A percentile compares a stretch with the other conserved stretches of the same genome.
phyloP scores from a whole-genome alignment of 257 asterid species.

The Solanum pennellii region DNA sequence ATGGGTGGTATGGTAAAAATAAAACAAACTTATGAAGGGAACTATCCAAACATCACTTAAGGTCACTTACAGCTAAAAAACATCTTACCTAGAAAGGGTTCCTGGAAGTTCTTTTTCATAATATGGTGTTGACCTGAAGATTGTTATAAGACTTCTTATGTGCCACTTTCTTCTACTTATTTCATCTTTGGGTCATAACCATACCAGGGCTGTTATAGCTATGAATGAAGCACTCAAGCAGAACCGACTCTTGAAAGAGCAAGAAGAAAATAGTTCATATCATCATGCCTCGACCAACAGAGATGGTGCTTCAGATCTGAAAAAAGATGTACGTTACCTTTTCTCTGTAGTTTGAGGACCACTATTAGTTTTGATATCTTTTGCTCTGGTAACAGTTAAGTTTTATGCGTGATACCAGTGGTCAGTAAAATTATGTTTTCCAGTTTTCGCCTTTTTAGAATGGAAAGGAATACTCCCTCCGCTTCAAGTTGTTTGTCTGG shows the following conservation, averaged over 20 bases:
- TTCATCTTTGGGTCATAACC: neutral
- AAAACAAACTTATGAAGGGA: neutral
- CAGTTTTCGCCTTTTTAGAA: neutral
- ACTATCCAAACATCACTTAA: neutral
- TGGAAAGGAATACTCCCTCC: neutral
- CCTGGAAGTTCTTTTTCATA: neutral
- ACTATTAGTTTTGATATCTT: neutral
- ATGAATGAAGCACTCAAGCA: slow-evolving; percentile 95
- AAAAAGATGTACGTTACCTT: slow-evolving; percentile 48
- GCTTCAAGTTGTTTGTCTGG: neutral
- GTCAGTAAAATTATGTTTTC: neutral
- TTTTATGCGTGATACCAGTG: neutral
- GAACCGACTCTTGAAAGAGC: slow-evolving; percentile 52
- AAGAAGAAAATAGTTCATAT: slow-evolving; percentile 43
- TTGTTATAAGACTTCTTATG: neutral
- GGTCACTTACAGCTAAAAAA: neutral
- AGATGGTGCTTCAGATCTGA: slow-evolving; percentile 31
- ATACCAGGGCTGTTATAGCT: slow-evolving; percentile 83
- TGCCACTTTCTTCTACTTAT: neutral
- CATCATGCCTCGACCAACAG: slow-evolving; percentile 33
- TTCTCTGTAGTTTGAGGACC: neutral
- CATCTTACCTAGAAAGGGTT: neutral
- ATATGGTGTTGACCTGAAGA: neutral
- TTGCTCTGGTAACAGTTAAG: neutral
- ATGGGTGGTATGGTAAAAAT: neutral